Conservation (phyloP, 2,329 filamentous ascomycete genomes). For the Talaromyces funiculosus region DNA sequence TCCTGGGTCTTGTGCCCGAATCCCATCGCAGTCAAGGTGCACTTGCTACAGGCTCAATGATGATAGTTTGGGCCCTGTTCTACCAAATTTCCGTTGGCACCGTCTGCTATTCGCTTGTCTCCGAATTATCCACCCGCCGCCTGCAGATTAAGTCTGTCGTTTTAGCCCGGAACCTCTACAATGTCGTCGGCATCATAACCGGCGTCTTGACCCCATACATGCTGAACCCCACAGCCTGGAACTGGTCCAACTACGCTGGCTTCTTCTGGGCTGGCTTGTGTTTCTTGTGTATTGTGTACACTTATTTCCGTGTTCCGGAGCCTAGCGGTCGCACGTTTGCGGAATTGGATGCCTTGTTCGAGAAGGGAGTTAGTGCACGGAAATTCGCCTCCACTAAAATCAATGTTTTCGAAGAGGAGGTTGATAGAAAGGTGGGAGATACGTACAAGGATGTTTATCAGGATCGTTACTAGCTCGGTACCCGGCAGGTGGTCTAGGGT, state of each 20-base stretch:
- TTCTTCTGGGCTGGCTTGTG: slow-evolving; percentile 85
- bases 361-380: slow-evolving; percentile 63
- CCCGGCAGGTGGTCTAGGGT: background rate
- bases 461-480: background rate
- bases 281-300: slow-evolving; percentile 74
- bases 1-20: slow-evolving; percentile 67
- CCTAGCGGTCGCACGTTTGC: slow-evolving; percentile 75
- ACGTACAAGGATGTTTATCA: slow-evolving; percentile 12
- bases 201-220: slow-evolving; percentile 84
- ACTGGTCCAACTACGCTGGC: slow-evolving; percentile 81
- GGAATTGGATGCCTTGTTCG: slow-evolving; percentile 79
- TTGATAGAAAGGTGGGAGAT: slow-evolving; percentile 14
- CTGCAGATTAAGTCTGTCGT: slow-evolving; percentile 90
- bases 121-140: slow-evolving; percentile 74
- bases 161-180: slow-evolving; percentile 73
- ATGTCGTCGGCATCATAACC: slow-evolving; percentile 75
- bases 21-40: slow-evolving; percentile 56
- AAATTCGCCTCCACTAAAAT: slow-evolving; percentile 60
- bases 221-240: slow-evolving; percentile 80
- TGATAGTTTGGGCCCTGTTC: slow-evolving; percentile 74
- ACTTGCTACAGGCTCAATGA: slow-evolving; percentile 75
- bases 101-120: slow-evolving; percentile 82
- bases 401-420: slow-evolving; percentile 49
- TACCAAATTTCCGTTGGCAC: slow-evolving; percentile 87
- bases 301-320: slow-evolving; percentile 75